phyloP scores from a whole-genome alignment of 257 asterid species.

The Vinca minor region DNA sequence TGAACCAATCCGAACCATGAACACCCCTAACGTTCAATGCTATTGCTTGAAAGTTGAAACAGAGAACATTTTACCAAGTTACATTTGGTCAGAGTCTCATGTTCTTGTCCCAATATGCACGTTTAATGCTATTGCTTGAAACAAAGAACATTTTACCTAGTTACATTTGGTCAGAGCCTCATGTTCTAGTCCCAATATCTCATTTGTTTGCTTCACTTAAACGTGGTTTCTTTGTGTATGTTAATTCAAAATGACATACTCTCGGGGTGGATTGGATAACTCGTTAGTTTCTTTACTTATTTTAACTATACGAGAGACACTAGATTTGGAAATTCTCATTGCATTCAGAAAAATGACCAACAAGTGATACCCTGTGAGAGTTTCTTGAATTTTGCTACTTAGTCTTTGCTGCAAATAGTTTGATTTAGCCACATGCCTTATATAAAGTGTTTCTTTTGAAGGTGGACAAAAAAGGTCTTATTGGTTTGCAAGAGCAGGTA shows the following conservation, averaged over 20 bases:
- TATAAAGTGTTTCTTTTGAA: conserved; percentile 26
- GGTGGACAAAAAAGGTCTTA: conserved; percentile 83
- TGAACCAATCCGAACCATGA: no score
- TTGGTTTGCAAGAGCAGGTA: conserved; percentile 79
- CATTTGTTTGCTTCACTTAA: no score
- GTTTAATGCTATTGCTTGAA: background rate
- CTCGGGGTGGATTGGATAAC: no score
- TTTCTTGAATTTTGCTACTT: background rate
- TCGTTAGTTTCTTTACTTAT: no score
- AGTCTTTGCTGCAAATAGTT: background rate
- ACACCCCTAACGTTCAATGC: no score
- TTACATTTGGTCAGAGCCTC: background rate
- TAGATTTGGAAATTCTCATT: background rate
- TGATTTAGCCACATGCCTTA: conserved; percentile 13
- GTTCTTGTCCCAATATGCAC: no score
- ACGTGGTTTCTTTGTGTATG: no score
- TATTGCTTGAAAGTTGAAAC: no score
- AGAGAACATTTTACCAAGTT: no score
- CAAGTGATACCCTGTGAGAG: background rate
- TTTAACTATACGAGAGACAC: background rate
- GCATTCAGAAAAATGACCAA: background rate
- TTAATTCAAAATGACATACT: no score
- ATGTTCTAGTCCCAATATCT: background rate
- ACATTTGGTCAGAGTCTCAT: no score
- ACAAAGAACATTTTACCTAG: background rate